Conservation (phyloP, 2,329 filamentous ascomycete species). For the Alternaria ethzedia region DNA sequence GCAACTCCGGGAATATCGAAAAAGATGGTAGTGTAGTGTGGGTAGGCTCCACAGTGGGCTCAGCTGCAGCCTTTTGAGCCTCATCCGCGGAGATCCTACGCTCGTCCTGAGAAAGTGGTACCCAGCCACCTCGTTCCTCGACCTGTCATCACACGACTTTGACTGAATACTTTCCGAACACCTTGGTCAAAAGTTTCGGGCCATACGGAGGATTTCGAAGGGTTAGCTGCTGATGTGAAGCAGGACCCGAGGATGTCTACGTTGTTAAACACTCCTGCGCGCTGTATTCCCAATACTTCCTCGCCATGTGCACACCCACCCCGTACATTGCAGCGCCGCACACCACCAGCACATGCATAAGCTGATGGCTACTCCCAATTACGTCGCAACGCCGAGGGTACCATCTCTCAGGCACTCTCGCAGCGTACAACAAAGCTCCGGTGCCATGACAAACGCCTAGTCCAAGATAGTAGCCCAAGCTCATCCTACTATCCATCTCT, state of each 20-base stretch:
- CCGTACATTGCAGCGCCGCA: constrained; percentile 45
- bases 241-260: not conserved
- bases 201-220: not conserved
- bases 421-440: constrained; percentile 32
- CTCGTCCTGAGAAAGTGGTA: not conserved
- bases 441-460: constrained; percentile 50
- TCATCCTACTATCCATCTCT: constrained; percentile 46
- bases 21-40: not conserved
- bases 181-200: not conserved
- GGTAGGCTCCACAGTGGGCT: not conserved
- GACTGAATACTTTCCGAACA: not conserved
- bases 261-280: not conserved
- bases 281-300: constrained; percentile 35
- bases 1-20: constrained; percentile 2
- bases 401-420: constrained; percentile 53
- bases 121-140: not conserved
- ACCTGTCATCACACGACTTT: not conserved
- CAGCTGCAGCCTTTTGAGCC: not conserved
- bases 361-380: constrained; percentile 56
- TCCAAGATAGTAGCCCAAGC: constrained; percentile 48
- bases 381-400: constrained; percentile 54
- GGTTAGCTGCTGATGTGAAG: not conserved
- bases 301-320: constrained; percentile 46
- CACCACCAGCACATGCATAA: constrained; percentile 58
- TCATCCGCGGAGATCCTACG: constrained; percentile 9